Evolutionary conservation across 2,329 filamentous ascomycete genomes (phyloP).

Genomic region (Alternaria novae-zelandiae): DNA sequence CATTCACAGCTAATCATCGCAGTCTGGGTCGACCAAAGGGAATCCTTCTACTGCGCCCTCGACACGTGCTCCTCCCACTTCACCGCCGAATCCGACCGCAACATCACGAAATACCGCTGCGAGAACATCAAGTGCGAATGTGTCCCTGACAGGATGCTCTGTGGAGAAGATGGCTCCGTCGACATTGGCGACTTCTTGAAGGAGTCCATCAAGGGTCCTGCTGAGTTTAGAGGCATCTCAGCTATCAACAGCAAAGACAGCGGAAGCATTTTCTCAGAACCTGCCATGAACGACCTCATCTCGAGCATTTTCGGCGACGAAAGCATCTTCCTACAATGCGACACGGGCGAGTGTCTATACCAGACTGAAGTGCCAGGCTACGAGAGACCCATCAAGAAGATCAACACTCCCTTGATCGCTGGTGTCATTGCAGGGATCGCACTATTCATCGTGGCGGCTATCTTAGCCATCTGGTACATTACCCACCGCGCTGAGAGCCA

Average conservation of each 20-base stretch:
- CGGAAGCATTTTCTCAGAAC: slow-evolving; percentile 87
- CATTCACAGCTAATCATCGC: slow-evolving; percentile 32
- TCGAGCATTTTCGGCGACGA: slow-evolving; percentile 87
- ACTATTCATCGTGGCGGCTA: slow-evolving; percentile 86
- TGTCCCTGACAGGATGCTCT: slow-evolving; percentile 90
- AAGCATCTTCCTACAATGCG: slow-evolving; percentile 83
- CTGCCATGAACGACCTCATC: slow-evolving; percentile 90
- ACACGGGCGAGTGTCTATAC: slow-evolving; percentile 90
- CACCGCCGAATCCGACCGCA: slow-evolving; percentile 71
- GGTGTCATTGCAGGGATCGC: slow-evolving; percentile 86
- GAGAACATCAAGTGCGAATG: slow-evolving; percentile 85
- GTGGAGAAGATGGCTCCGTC: slow-evolving; percentile 87
- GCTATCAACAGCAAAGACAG: slow-evolving; percentile 65
- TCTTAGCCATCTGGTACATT: slow-evolving; percentile 85
- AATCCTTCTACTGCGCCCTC: slow-evolving; percentile 96
- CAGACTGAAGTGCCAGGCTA: slow-evolving; percentile 93
- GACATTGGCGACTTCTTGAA: slow-evolving; percentile 90
- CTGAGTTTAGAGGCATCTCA: slow-evolving; percentile 74
- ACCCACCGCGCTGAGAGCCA: slow-evolving; percentile 71
- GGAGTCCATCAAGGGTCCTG: slow-evolving; percentile 84
- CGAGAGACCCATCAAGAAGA: slow-evolving; percentile 83
- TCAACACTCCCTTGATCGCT: slow-evolving; percentile 96
- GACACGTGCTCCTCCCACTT: slow-evolving; percentile 78
- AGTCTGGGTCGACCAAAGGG: slow-evolving; percentile 94
- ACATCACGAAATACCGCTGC: slow-evolving; percentile 85